Evolutionary conservation across 129 eudicot genomes (phyloP), one percentile per base, ranked within the genome.

Genomic region (Apium graveolens): DNA sequence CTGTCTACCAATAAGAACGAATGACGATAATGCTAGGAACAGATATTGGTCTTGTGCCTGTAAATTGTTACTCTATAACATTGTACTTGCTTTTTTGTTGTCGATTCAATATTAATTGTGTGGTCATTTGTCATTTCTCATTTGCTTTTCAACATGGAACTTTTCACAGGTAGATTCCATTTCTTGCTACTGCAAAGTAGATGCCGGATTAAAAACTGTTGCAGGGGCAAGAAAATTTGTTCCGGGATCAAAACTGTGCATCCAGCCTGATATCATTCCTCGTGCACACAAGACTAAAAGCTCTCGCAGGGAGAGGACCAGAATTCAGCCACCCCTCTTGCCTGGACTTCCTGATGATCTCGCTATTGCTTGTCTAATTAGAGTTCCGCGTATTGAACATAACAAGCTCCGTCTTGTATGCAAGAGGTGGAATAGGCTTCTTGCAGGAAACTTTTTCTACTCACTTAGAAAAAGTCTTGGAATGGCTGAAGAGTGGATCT

Each of bases 171-270:
- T 95, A 53, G 97, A 95, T 83, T 95, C 98, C 4, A 90, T 95
- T 48, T 95, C 98, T 78, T 95, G 98, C 81, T 91, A 91, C 77
- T 95, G 98, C 92, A 95, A 88, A 76, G 98, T 90, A 34, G 98
- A 95, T 74, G 85, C 98, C 1, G 92, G 98, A 57, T 85, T 95
- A 65, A 95, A 87, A 79, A 95, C 98, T 32, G 98, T 95, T 37
- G 98, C 90, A 13, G 96, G 97, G 86, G 98, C 98, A 77, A 85
- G 94, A 35, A 95, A 95, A 72, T 91, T 95, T 73, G 98, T 95
- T 53, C 94, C 96, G 1, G 97, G 98, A 44, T 95, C 98, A 41
- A 95, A 95, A 88, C 78, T 95, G 5, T 95, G 98, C 82, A 91
- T 95, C 70, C 98, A 91, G 80, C 97, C 98, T 0, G 97, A 95